These are phyloP conservation scores for Geranium incanum DNA, from an alignment of 441 rosid genomes.

Conservation along the genomic window DNA sequence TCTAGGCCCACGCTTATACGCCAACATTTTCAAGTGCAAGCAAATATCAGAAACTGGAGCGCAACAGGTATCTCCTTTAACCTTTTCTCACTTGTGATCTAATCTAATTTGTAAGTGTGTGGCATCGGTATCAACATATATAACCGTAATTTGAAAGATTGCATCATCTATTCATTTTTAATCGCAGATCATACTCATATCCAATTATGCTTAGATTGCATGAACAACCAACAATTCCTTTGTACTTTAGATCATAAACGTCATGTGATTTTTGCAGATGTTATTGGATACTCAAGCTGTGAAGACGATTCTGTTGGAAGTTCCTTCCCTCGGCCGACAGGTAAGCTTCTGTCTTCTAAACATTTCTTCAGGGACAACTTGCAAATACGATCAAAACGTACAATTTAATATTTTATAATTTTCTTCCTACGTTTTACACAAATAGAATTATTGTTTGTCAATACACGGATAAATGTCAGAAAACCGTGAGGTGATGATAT, in stretches of 20 bases:
- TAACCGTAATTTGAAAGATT: not conserved
- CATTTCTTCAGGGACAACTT: not conserved
- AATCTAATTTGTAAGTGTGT: not conserved
- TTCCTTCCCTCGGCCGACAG: constrained; percentile 91
- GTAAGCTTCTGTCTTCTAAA: constrained; percentile 29
- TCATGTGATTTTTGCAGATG: constrained; percentile 56
- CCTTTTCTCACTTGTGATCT: not conserved
- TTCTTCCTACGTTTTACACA: not conserved
- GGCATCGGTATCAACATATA: not conserved
- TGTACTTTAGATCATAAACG: not conserved
- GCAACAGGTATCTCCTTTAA: constrained; percentile 55
- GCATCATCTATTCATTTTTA: not conserved
- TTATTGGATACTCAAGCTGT: constrained; percentile 95
- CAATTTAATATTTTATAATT: not conserved
- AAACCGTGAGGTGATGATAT: not conserved
- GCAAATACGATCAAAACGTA: not conserved
- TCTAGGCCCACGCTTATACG: constrained; percentile 88
- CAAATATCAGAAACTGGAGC: constrained; percentile 99
- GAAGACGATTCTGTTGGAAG: constrained; percentile 86
- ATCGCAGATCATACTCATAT: no score
- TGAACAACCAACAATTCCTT: not conserved
- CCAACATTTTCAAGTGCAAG: constrained; percentile 95
- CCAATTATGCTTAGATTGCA: not conserved
- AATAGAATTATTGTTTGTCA: not conserved
- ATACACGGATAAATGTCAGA: not conserved